Conservation (phyloP, 2,329 filamentous ascomycete genomes). For the Phaeosphaeriaceae sp. region DNA sequence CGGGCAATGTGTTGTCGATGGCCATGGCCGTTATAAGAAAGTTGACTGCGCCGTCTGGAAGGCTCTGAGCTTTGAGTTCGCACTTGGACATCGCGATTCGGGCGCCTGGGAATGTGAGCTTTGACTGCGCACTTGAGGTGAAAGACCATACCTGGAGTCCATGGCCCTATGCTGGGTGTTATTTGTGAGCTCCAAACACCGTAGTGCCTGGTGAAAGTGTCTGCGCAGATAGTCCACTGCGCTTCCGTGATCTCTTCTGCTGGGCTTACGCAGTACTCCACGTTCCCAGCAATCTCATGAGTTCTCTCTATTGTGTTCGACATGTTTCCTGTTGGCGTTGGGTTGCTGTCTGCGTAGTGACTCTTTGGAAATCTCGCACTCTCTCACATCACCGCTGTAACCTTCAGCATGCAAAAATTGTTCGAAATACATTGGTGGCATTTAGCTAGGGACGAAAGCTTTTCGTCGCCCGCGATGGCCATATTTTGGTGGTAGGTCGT, state of each 20-base stretch:
- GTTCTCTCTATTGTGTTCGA: not conserved
- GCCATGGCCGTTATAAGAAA: slow-evolving; percentile 9
- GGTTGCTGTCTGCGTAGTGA: no score
- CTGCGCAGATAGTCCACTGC: not conserved
- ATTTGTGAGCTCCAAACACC: not conserved
- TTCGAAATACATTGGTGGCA: not conserved
- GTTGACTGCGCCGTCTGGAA: slow-evolving; percentile 8
- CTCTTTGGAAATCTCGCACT: no score
- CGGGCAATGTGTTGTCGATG: not conserved
- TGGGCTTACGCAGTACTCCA: not conserved
- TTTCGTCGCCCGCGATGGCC: not conserved
- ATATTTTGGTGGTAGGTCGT: not conserved
- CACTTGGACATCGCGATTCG: slow-evolving; percentile 1
- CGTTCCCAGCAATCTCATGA: not conserved
- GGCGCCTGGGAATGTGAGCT: slow-evolving; percentile 3
- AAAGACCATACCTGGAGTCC: slow-evolving; percentile 2
- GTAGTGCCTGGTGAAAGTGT: not conserved
- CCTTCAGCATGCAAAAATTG: not conserved
- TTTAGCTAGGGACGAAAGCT: not conserved
- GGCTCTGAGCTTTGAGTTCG: not conserved
- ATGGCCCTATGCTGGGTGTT: slow-evolving; percentile 1
- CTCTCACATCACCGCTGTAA: no score
- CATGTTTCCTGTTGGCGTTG: not conserved
- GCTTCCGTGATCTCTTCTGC: not conserved
- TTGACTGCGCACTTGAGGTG: slow-evolving; percentile 1